Base-by-base conservation (phyloP, 2,329 filamentous ascomycete species). In the Purpureocillium lavendulum region DNA sequence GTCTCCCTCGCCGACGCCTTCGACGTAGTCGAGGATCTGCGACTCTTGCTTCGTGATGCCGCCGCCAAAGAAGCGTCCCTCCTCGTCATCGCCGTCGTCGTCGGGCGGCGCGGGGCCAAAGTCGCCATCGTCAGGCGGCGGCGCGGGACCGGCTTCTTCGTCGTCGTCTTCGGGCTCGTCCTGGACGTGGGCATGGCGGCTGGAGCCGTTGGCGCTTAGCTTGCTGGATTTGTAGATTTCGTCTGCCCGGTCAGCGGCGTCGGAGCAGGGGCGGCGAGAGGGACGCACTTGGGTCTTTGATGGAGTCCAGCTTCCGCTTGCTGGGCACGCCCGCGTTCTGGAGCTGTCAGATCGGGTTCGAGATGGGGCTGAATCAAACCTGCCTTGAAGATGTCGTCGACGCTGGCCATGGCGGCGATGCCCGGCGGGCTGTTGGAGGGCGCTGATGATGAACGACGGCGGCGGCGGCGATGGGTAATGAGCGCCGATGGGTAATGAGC, bases 41-140 rank as follows among this genome's bases (percentile, higher is more conserved):
- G 80, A 82, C 48, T 94, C 87, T 49, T 87, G 75, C 42, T 81
- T 74, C 18, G 83, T 87, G 51, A 98, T 83, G 28, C 92, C 92
- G 39, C 88, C 86, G 33, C 90, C 92, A 52, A 96, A 98, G 68
- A 98, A 98, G 10, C 92, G 82, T 1, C 90, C 92, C 47, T 94
- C 92, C 39, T 95, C 87, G 51, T 95, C 89, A 49, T 90, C 85
- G 34, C 57, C 58, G 69, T 64, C 45, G 41, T 66, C 72, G 32
- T 75, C 77, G 16, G 70, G 66, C 17, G 59, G 48, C 4, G 61
- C 52, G 24, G 67, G 68, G 13, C 67, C 67, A 43, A 67, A 66
- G 48, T 66, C 72, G 42, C 65, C 65, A 49, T 66, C 73, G 35
- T 65, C 62, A 32, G 71, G 69, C 26, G 70, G 69, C 42, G 73